Evolutionary conservation across 1,284 basidiomycete species (phyloP), one percentile per base, ranked within the genome.

Genomic region (Tilletia indica): DNA sequence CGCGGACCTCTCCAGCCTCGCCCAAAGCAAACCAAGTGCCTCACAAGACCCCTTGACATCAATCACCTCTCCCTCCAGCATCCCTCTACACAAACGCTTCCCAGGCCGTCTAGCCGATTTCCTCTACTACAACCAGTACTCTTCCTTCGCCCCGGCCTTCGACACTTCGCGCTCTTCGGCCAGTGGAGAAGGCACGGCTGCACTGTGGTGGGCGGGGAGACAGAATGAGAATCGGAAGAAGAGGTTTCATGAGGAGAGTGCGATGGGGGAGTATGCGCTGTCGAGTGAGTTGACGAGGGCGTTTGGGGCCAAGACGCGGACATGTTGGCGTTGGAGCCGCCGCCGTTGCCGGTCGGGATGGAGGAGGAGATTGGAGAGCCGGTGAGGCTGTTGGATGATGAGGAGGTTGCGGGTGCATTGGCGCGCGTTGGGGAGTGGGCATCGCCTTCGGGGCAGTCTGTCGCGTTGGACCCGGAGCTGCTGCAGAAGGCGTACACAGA

Each of bases 91-190:
- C 34, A 64, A 64, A 34, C 61, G 61, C 36, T 64, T 64, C 61
- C 61, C 61, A 0, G 61, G 61, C 34, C 34, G 61, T 3, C 61
- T 64, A 14, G 61, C 61, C 31, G 61, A 64, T 38, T 64, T 64
- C 36, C 61, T 64, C 4, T 64, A 64, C 61, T 64, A 64, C 61
- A 64, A 64, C 61, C 61, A 64, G 36, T 64, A 64, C 34, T 11
- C 36, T 3, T 64, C 61, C 36, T 64, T 64, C 39, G 61, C 61
- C 12, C 61, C 61, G 2, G 31, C 36, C 4, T 64, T 39, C 34
- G 61, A 64, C 61, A 64, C 61, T 6, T 64, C 61, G 61, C 61
- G 61, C 36, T 34, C 61, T 2, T 16, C 61, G 14, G 36, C 16
- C 31, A 39, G 61, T 42, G 61, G 61, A 2, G 12, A 34, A 39